Evolutionary conservation across 805 yeast genomes (phyloP).

Genomic region (Cyberlindnera maclurae): DNA sequence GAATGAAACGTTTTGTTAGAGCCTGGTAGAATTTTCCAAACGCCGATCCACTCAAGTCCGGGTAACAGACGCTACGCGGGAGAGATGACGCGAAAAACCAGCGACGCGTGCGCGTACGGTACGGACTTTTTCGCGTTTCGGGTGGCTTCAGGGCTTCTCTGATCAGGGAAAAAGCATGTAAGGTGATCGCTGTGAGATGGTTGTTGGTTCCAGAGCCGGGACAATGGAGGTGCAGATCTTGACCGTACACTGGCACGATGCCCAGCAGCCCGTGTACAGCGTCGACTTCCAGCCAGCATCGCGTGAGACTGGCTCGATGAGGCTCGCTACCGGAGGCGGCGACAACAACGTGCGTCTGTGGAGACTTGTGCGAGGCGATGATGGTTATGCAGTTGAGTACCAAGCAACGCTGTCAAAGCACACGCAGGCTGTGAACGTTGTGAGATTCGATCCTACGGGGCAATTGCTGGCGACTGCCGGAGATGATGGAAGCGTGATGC

Average conservation of each 20-base stretch:
- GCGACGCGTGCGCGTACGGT: too few species aligned
- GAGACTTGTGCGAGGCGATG: constrained; percentile 23
- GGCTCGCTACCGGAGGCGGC: constrained; percentile 90
- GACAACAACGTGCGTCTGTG: constrained; percentile 71
- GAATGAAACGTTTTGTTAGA: too few species aligned
- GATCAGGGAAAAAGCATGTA: too few species aligned
- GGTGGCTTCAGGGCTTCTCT: too few species aligned
- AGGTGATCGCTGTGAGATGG: too few species aligned
- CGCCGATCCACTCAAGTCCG: too few species aligned
- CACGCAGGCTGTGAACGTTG: constrained; percentile 91
- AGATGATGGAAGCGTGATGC: constrained; percentile 83
- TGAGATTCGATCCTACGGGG: constrained; percentile 71
- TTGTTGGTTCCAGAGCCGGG: too few species aligned
- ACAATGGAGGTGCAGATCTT: constrained; percentile 37
- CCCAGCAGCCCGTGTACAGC: constrained; percentile 66
- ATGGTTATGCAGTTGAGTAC: constrained; percentile 49
- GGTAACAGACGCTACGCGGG: too few species aligned
- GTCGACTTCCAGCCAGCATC: constrained; percentile 50
- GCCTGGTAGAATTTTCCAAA: too few species aligned
- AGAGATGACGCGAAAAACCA: too few species aligned
- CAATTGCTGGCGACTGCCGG: constrained; percentile 80
- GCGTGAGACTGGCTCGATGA: constrained; percentile 23
- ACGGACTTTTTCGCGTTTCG: too few species aligned
- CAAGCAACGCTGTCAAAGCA: constrained; percentile 79
- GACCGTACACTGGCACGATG: constrained; percentile 69